Percentiles rank a stretch among this genome's conserved stretches.
Conservation (phyloP, 2,329 filamentous ascomycete genomes). For the Neofusicoccum sp. region DNA sequence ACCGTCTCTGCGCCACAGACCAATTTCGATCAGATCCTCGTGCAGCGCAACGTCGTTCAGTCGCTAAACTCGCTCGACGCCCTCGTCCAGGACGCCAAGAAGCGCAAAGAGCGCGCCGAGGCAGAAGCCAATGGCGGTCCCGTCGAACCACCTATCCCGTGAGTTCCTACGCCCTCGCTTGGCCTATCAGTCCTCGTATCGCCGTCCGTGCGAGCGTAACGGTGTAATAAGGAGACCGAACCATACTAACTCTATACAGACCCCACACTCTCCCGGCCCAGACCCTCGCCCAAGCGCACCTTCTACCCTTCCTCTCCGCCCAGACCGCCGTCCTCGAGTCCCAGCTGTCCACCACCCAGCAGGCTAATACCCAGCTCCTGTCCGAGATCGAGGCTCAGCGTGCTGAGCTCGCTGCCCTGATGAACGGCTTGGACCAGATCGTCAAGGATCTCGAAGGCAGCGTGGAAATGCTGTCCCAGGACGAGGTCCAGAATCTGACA, state of each 20-base stretch:
- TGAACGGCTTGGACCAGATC: constrained; percentile 58
- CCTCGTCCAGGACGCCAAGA: constrained; percentile 60
- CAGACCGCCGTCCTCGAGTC: constrained; percentile 52
- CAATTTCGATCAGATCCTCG: constrained; percentile 64
- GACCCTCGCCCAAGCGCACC: constrained; percentile 60
- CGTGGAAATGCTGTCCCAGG: constrained; percentile 44
- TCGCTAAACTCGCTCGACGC: constrained; percentile 64
- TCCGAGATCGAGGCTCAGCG: constrained; percentile 57
- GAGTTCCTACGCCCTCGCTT: neutral
- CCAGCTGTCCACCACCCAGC: constrained; percentile 54
- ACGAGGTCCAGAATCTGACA: constrained; percentile 39
- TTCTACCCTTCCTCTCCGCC: constrained; percentile 58
- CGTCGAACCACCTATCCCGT: constrained; percentile 32
- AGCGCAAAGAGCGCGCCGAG: constrained; percentile 51
- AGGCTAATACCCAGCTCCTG: constrained; percentile 57
- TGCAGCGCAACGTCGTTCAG: constrained; percentile 58
- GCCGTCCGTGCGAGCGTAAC: neutral
- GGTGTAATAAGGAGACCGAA: neutral
- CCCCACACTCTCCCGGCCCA: constrained; percentile 61
- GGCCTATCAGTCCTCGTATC: neutral
- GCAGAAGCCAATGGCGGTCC: constrained; percentile 39
- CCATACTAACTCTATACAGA: constrained; percentile 36
- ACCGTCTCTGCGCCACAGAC: constrained; percentile 28
- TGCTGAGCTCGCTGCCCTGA: constrained; percentile 58
- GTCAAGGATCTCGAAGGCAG: constrained; percentile 60